These are phyloP conservation scores for Infundibulicybe gibba DNA, from an alignment of 768 basidiomycete genomes.

Conservation along the genomic window DNA sequence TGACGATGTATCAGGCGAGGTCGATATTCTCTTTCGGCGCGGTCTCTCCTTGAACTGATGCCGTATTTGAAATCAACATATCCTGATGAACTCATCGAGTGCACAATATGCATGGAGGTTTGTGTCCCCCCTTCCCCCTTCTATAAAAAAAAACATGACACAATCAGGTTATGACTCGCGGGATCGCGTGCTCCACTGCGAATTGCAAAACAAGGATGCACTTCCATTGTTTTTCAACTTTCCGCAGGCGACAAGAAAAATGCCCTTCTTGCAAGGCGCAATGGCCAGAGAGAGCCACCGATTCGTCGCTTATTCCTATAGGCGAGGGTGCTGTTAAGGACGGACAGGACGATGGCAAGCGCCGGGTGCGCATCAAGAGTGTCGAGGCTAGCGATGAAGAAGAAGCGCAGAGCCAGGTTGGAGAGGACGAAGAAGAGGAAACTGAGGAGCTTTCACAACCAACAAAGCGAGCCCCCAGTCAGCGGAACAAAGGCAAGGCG, in stretches of 20 bases:
- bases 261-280: constrained; percentile 58
- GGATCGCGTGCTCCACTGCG: constrained; percentile 53
- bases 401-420: constrained; percentile 9
- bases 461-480: constrained; percentile 17
- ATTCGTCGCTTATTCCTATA: constrained; percentile 45
- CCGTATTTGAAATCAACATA: constrained; percentile 74
- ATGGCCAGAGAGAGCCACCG: constrained; percentile 56
- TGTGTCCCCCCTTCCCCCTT: constrained; percentile 6
- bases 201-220: constrained; percentile 69
- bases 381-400: constrained; percentile 37
- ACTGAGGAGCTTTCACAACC: constrained; percentile 27
- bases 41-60: constrained; percentile 69
- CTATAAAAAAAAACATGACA: too few relatives aligned
- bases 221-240: constrained; percentile 56
- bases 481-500: constrained; percentile 30
- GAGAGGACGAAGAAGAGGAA: constrained; percentile 35
- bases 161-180: constrained; percentile 62
- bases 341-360: constrained; percentile 45
- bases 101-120: constrained; percentile 72
- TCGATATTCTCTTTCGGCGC: constrained; percentile 73
- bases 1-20: constrained; percentile 41
- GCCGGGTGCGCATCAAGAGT: constrained; percentile 25
- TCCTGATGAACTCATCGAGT: constrained; percentile 67
- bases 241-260: constrained; percentile 33
- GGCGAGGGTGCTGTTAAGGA: constrained; percentile 69